Evolutionary conservation across 768 basidiomycete genomes (phyloP).

Genomic region (Kondoa malvinella): DNA sequence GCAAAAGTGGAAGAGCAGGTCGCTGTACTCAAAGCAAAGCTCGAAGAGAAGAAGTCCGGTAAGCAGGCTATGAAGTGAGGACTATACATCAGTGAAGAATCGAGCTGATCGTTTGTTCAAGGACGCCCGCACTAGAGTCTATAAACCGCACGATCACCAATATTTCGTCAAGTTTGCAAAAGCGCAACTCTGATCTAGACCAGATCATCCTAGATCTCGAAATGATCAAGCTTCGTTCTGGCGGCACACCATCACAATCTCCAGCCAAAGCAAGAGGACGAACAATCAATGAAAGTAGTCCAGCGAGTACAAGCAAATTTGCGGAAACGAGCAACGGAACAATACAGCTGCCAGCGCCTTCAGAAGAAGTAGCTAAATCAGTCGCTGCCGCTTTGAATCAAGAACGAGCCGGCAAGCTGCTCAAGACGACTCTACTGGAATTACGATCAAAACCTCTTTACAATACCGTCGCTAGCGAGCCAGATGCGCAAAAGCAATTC

Average conservation of each 20-base stretch:
- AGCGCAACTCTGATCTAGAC: background rate
- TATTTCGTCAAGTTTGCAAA: background rate
- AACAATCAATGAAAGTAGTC: too few relatives aligned
- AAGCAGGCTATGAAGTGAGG: constrained; percentile 14
- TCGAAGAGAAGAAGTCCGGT: background rate
- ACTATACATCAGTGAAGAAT: too few relatives aligned
- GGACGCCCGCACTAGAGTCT: background rate
- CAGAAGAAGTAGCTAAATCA: constrained; percentile 43
- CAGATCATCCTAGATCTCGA: background rate
- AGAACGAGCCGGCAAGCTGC: constrained; percentile 51
- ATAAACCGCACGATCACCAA: background rate
- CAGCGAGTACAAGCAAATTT: too few relatives aligned
- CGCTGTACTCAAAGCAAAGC: constrained; percentile 30
- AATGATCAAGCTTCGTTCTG: background rate
- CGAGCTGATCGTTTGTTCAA: background rate
- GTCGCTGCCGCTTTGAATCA: constrained; percentile 69
- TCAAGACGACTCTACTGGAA: constrained; percentile 51
- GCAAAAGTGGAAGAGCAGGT: constrained; percentile 12
- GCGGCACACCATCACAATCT: background rate
- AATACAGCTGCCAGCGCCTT: constrained; percentile 2
- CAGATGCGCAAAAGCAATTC: background rate
- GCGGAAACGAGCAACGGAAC: too few relatives aligned
- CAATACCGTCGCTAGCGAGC: constrained; percentile 32
- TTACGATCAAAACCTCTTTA: constrained; percentile 50
- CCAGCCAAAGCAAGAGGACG: background rate